Percentiles rank a stretch among this genome's conserved stretches.
Evolutionary conservation across 1,284 basidiomycete genomes (phyloP).

Genomic region (Cryptococcus sp.): DNA sequence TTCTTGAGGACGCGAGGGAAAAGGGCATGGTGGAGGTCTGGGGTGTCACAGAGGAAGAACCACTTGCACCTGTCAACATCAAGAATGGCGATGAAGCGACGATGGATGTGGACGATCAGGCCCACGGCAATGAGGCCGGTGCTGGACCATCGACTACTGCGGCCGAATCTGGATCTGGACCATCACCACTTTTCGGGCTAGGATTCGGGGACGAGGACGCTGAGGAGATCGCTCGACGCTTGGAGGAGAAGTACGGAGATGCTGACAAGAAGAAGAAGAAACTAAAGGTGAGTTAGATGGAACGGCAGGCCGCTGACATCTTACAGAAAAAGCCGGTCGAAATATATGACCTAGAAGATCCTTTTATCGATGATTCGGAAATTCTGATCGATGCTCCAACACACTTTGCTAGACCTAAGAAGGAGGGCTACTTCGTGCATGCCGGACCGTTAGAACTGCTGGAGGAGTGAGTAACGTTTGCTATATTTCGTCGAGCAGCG

Average conservation of each 20-base stretch:
- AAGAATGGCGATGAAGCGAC: not conserved
- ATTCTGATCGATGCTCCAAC: conserved; percentile 85
- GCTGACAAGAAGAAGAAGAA: conserved; percentile 21
- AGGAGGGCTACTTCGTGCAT: conserved; percentile 91
- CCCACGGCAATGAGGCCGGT: not conserved
- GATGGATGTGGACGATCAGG: conserved; percentile 1
- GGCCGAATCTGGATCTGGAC: conserved; percentile 7
- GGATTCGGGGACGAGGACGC: conserved; percentile 20
- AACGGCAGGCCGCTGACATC: conserved; percentile 5
- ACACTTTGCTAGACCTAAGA: conserved; percentile 88
- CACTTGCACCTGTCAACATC: not conserved
- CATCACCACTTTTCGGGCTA: conserved; percentile 8
- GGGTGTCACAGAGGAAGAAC: conserved; percentile 14
- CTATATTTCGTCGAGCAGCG: not conserved
- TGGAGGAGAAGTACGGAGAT: conserved; percentile 42
- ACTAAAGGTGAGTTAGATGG: conserved; percentile 20
- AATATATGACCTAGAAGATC: conserved; percentile 81
- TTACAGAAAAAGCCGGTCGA: conserved; percentile 63
- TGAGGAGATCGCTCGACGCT: conserved; percentile 35
- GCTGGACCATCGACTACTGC: conserved; percentile 7
- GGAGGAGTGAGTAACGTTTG: conserved; percentile 35
- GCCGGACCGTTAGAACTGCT: conserved; percentile 77
- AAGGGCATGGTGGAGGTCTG: conserved; percentile 31
- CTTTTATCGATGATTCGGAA: conserved; percentile 97
- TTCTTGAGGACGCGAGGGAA: conserved; percentile 36